phyloP scores from a whole-genome alignment of 2,329 filamentous ascomycete genomes.

The Talaromyces sp. region DNA sequence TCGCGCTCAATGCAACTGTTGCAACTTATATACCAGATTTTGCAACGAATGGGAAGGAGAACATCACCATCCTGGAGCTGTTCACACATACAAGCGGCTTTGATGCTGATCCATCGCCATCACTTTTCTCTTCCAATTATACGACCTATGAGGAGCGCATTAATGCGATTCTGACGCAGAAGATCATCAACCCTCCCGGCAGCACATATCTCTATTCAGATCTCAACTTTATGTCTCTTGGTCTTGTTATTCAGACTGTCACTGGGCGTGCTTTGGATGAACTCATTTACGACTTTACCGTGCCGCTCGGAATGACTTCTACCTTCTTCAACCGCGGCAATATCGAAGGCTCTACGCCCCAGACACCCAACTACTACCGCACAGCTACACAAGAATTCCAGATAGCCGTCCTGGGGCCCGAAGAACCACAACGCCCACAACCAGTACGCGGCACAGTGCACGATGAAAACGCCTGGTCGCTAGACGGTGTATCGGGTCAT shows the following conservation, averaged over 20 bases:
- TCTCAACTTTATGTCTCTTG: constrained; percentile 35
- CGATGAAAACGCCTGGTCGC: constrained; percentile 37
- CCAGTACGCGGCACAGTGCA: constrained; percentile 39
- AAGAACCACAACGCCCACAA: constrained; percentile 34
- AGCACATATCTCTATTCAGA: constrained; percentile 34
- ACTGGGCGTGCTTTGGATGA: constrained; percentile 26
- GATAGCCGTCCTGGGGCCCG: constrained; percentile 27
- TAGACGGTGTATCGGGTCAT: constrained; percentile 35
- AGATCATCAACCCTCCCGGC: constrained; percentile 27
- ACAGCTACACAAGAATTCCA: constrained; percentile 34
- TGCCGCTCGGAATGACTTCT: constrained; percentile 27
- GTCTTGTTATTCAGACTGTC: constrained; percentile 29
- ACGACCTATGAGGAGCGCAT: constrained; percentile 25
- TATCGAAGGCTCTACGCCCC: constrained; percentile 22
- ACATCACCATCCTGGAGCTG: constrained; percentile 34
- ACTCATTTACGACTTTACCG: constrained; percentile 26
- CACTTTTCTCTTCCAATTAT: constrained; percentile 25
- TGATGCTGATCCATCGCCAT: constrained; percentile 27
- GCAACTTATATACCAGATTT: constrained; percentile 33
- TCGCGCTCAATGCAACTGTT: constrained; percentile 29
- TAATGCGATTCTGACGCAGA: constrained; percentile 27
- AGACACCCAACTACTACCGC: constrained; percentile 24
- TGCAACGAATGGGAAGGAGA: constrained; percentile 31
- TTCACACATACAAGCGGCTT: constrained; percentile 37
- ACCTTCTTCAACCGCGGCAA: constrained; percentile 37